These are phyloP conservation scores for Tricholoma sp. DNA, from an alignment of 768 basidiomycete species.

Conservation along the genomic window DNA sequence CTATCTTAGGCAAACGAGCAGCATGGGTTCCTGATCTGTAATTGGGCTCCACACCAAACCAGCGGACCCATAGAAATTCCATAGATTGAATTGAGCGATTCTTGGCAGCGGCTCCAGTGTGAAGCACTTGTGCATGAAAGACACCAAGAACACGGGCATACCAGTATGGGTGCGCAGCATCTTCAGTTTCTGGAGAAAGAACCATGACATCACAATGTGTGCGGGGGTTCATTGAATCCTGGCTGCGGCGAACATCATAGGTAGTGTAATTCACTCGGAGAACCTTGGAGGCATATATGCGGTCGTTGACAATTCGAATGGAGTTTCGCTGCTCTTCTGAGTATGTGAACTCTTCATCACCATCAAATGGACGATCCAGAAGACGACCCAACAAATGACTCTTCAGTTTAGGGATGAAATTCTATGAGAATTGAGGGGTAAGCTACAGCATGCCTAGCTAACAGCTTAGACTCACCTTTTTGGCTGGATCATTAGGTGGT, in stretches of 20 bases:
- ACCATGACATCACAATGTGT: too few relatives aligned
- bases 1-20: slow-evolving; percentile 19
- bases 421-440: not conserved
- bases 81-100: too few relatives aligned
- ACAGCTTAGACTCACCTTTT: not conserved
- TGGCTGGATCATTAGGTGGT: not conserved
- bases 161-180: too few relatives aligned
- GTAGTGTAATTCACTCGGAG: too few relatives aligned
- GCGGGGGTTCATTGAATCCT: too few relatives aligned
- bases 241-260: too few relatives aligned
- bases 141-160: too few relatives aligned
- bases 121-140: too few relatives aligned
- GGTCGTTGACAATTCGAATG: not conserved
- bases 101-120: not conserved
- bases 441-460: too few relatives aligned
- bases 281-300: not conserved
- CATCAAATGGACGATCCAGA: not conserved
- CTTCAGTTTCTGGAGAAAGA: too few relatives aligned
- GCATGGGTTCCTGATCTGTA: not conserved
- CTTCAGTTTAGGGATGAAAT: not conserved
- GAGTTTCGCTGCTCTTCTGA: not conserved
- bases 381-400: not conserved
- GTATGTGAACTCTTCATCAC: not conserved
- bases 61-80: not conserved
- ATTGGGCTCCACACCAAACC: too few relatives aligned